phyloP scores from a whole-genome alignment of 331 rosid genomes.

The Rhamnella rubrinervis region DNA sequence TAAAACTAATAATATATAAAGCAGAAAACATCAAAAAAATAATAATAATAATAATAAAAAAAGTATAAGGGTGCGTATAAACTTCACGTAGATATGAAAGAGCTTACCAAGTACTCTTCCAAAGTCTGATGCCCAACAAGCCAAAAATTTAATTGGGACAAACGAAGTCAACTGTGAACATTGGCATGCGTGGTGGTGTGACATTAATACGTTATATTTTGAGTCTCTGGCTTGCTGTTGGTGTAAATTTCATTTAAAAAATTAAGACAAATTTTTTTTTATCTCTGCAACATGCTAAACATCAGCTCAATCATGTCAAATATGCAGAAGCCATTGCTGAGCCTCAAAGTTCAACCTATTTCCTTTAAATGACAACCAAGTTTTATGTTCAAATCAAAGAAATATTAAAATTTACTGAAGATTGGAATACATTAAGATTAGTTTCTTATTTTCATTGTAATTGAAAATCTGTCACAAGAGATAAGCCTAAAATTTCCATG shows the following conservation, averaged over 20 bases:
- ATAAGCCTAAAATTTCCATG: too few relatives aligned
- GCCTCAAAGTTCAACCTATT: neutral
- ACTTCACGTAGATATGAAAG: too few relatives aligned
- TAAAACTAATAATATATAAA: too few relatives aligned
- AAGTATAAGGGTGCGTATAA: too few relatives aligned
- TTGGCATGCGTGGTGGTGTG: constrained; percentile 7
- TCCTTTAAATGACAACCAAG: neutral
- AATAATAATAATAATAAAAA: too few relatives aligned
- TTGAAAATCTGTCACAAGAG: too few relatives aligned
- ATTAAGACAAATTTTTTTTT: neutral
- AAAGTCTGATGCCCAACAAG: neutral
- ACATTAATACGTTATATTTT: neutral
- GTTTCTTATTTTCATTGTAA: too few relatives aligned
- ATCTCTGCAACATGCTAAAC: constrained; percentile 90
- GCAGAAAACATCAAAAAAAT: too few relatives aligned
- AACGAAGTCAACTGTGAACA: constrained; percentile 15
- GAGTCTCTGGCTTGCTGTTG: neutral
- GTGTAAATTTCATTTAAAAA: neutral
- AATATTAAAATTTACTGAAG: neutral
- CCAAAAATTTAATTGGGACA: neutral
- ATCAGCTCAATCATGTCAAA: constrained; percentile 16
- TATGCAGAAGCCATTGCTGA: neutral
- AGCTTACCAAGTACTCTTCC: neutral
- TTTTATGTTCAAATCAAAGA: neutral
- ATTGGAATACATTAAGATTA: too few relatives aligned